Conservation (phyloP, 805 yeast species). For the Candida easanensis region DNA sequence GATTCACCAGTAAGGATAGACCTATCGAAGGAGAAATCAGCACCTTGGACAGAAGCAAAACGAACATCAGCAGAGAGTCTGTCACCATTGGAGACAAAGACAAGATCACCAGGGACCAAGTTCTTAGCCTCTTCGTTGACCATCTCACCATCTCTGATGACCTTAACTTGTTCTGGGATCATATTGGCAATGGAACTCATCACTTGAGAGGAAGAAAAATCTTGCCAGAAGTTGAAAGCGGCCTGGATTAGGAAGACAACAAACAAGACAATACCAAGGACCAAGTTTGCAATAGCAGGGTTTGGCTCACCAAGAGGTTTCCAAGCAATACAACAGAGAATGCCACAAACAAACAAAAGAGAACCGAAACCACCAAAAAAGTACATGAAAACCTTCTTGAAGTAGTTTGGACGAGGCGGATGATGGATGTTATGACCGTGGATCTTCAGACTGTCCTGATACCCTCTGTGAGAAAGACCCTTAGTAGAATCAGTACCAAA, state of each 20-base stretch:
- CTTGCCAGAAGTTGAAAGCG: constrained; percentile 43
- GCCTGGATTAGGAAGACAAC: constrained; percentile 42
- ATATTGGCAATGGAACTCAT: constrained; percentile 45
- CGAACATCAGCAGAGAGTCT: constrained; percentile 49
- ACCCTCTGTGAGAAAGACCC: constrained; percentile 28
- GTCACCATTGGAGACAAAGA: constrained; percentile 37
- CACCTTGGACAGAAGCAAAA: constrained; percentile 33
- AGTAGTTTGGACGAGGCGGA: constrained; percentile 34
- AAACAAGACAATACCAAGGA: constrained; percentile 40
- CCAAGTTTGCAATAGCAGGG: constrained; percentile 41
- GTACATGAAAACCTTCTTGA: constrained; percentile 35
- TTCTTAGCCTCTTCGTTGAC: constrained; percentile 31
- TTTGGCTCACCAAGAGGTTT: constrained; percentile 45
- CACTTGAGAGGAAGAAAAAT: constrained; percentile 43
- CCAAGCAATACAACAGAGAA: constrained; percentile 42
- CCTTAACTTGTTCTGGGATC: constrained; percentile 37
- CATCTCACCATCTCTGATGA: constrained; percentile 34
- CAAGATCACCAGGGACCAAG: constrained; percentile 45
- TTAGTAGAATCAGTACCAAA: constrained; percentile 22
- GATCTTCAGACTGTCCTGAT: constrained; percentile 8
- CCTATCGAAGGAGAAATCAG: constrained; percentile 43
- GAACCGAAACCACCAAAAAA: constrained; percentile 50
- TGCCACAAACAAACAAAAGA: constrained; percentile 39
- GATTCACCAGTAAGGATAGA: constrained; percentile 52
- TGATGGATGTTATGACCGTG: constrained; percentile 38